Evolutionary conservation across 495 filamentous ascomycete genomes (phyloP), one percentile per base, ranked within the genome.

Genomic region (Podospora australis): DNA sequence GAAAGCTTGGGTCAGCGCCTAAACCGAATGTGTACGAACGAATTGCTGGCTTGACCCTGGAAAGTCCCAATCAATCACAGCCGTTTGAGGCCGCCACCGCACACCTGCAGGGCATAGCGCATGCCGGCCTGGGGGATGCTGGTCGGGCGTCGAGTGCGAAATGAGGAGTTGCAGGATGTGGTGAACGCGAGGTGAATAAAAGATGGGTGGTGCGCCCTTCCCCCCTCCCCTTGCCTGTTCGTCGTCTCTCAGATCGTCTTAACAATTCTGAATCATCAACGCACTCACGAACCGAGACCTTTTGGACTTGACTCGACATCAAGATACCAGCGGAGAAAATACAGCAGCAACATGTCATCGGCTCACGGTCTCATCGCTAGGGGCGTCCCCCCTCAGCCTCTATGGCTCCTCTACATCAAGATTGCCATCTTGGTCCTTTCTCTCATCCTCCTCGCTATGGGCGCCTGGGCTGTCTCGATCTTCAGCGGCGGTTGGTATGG

Each of bases 391-490:
- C 49, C 57, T 20, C 49, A 54, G 30, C 66, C 66, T 1, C 48
- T 41, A 6, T 69, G 62, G 56, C 42, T 68, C 9, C 41, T 62
- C 4, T 66, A 60, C 45, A 48, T 67, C 41, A 60, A 63, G 50
- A 57, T 51, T 38, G 56, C 51, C 38, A 60, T 72, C 29, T 21
- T 73, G 39, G 55, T 69, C 7, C 59, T 73, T 20, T 67, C 69
- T 0, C 16, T 64, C 30, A 47, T 63, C 44, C 39, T 66, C 50
- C 52, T 71, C 4, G 65, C 45, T 8, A 42, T 70, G 11, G 58
- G 53, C 22, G 66, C 62, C 3, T 67, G 62, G 50, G 44, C 55
- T 6, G 16, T 64, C n/a, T 58, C 63, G 22, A 34, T 69, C 23
- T 54, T 53, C 17, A 42, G 49, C 23, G 39, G 52, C 14, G 42